Percentiles rank a stretch among this genome's conserved stretches.
Conservation (phyloP, 192 early-diverging fungal species). For the Haplosporangium gracile region DNA sequence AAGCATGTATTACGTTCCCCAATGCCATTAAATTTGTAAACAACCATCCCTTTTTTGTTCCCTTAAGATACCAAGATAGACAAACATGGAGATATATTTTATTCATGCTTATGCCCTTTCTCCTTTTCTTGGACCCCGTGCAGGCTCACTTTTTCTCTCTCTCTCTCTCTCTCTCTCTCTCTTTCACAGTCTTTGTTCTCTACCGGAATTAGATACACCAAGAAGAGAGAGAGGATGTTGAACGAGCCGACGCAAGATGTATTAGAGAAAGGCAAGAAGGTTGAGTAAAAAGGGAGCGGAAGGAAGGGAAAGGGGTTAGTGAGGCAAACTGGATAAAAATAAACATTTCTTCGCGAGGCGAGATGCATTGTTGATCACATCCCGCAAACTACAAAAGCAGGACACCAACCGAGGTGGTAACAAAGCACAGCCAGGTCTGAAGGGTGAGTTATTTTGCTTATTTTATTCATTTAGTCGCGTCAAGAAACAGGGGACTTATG, state of each 20-base stretch:
- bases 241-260: too few relatives aligned
- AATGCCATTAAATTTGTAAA: neutral
- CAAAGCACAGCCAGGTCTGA: too few relatives aligned
- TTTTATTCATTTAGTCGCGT: too few relatives aligned
- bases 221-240: neutral
- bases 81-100: neutral
- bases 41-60: neutral
- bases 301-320: neutral
- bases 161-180: neutral
- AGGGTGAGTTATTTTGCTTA: too few relatives aligned
- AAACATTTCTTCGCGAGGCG: neutral
- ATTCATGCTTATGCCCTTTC: neutral
- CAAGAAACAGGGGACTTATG: too few relatives aligned
- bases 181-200: neutral
- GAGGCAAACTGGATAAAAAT: constrained; percentile 1
- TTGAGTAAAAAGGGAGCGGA: neutral
- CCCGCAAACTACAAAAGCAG: too few relatives aligned
- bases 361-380: neutral
- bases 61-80: neutral
- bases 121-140: neutral
- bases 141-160: neutral
- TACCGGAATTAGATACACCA: neutral
- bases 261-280: neutral
- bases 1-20: neutral
- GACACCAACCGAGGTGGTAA: too few relatives aligned